Evolutionary conservation across 768 basidiomycete species (phyloP), one percentile per base, ranked within the genome.

Genomic region (Amanita subjunquillea): DNA sequence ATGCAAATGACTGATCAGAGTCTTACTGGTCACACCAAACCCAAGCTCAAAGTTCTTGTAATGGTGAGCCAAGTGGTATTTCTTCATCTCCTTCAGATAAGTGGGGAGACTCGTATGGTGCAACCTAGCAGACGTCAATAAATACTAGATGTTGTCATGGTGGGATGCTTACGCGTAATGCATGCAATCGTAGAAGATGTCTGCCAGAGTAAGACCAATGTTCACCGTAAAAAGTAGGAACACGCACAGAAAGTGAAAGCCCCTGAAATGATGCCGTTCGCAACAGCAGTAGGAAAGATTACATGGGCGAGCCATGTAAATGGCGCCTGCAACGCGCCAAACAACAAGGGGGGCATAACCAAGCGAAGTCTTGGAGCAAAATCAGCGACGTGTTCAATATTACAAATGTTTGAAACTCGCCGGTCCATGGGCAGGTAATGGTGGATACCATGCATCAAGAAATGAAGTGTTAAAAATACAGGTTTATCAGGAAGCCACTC

Each of bases 41-140:
- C 93, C 94, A 41, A 98, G 85, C 63, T 96, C 92, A 65, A 91
- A 95, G 72, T 96, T 95, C 70, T 96, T 96, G 75, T 95, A 96
- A 66, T 97, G 95, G 63, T 97, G 94, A 6, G 91, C 93, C 57
- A 99, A 79, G 61, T 99, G 96, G 63, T 97, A 98, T 64, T 89
- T 89, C 75, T 99, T 99, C 87, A 90, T 87, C 64, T 92, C 86
- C 54, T 76, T 77, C 69, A 98, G 66, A 69, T 97, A 96, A 34
- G 82, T 72, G 2, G 92, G 91, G 22, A 95, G 79, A 58, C 74
- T 81, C 2, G 88, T 85, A 69, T 96, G 92, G 64, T 95, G 93
- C 53, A 93, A 74, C 22, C 84, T 82, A 58, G 32, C 55, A 42
- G 25, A 48, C 53, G 53, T 48, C 29, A 58, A 58, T 41, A 63